Evolutionary conservation across 2,329 filamentous ascomycete species (phyloP), one percentile per base, ranked within the genome.

Genomic region (Apiospora rasikravindrae): DNA sequence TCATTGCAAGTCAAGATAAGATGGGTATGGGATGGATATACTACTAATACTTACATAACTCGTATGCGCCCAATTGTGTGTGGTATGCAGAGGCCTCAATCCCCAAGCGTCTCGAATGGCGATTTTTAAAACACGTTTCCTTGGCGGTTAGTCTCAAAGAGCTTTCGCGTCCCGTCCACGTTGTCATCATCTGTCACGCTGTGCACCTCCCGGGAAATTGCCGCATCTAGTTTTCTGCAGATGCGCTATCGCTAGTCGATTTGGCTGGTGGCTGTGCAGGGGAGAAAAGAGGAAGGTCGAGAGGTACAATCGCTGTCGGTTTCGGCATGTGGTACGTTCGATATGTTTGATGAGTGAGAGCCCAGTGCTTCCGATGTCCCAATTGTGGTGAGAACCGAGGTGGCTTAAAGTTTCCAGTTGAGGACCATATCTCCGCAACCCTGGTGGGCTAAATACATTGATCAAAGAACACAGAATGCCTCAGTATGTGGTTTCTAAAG

Each of bases 181-280:
- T 64, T 64, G 57, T 64, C 57, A 37, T 64, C 57, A 64, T 64
- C 57, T 64, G 57, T 40, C 57, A 64, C 29, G 57, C 33, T 64
- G 57, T 64, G 33, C 57, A 64, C 57, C 57, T 64, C 33, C 33
- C 57, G 57, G 57, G 57, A 64, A 64, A 64, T 64, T 64, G 57
- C 57, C 57, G 57, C 57, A 64, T 64, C 57, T 64, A 64, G 57
- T 33, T 33, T 33, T 64, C 57, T 64, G 57, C 57, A 40, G 33
- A n/a, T 64, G 57, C 33, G 33, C 57, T 64, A 64, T 40, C 33
- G 40, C 57, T 64, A 64, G 57, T 24, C 57, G 57, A 40, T 61
- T 29, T 7, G 44, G 57, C 5, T 33, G 19, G 57, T 64, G 57
- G 57, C 57, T 64, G 33, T 64, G 57, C 57, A 64, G 33, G 13